Percentiles rank a stretch among this genome's conserved stretches.
phyloP scores from a whole-genome alignment of 768 basidiomycete species.

The Glaciozyma martinii region DNA sequence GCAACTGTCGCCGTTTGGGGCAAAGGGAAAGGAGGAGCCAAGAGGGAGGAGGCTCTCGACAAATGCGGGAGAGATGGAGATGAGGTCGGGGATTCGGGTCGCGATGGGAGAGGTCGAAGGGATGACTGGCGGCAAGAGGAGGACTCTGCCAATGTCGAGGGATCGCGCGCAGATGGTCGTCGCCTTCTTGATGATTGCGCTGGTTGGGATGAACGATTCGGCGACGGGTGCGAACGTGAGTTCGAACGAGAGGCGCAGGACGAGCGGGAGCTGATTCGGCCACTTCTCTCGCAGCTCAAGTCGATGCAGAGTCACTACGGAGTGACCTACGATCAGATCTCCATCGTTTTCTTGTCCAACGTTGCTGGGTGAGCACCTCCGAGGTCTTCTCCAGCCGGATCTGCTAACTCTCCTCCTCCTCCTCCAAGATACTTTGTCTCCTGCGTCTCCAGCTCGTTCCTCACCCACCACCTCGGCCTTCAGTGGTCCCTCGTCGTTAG shows the following conservation, averaged over 20 bases:
- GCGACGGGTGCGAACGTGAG: conserved; percentile 25
- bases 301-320: conserved; percentile 26
- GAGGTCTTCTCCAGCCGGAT: not conserved
- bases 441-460: conserved; percentile 15
- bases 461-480: conserved; percentile 31
- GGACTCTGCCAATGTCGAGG: not conserved
- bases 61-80: not conserved
- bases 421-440: conserved; percentile 21
- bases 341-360: conserved; percentile 28
- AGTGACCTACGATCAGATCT: conserved; percentile 27
- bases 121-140: not conserved
- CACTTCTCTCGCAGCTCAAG: not conserved
- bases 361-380: conserved; percentile 1
- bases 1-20: not conserved
- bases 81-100: not conserved
- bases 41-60: not conserved
- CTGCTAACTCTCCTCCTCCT: not conserved
- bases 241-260: not conserved
- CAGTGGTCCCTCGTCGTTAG: conserved; percentile 13
- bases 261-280: not conserved
- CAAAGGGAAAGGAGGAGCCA: not conserved
- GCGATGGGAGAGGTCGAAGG: not conserved
- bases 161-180: conserved; percentile 13
- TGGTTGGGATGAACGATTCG: conserved; percentile 19
- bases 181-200: conserved; percentile 13